Conservation (phyloP, 257 asterid species). For the Fraxinus americana region DNA sequence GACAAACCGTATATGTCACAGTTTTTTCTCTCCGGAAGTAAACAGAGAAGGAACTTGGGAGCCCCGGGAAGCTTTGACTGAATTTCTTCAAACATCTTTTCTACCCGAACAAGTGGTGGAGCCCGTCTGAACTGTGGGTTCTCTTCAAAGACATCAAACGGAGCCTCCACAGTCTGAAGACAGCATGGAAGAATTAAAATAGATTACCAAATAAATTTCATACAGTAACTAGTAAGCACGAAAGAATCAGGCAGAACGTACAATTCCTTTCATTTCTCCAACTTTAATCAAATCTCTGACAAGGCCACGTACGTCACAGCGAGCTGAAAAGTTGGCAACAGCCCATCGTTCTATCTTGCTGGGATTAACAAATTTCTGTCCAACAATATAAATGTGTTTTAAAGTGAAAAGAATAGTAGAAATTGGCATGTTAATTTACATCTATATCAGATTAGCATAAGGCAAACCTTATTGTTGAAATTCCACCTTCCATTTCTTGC, state of each 20-base stretch:
- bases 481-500: slow-evolving; percentile 92
- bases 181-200: not conserved
- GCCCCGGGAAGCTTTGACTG: slow-evolving; percentile 72
- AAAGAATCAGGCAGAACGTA: slow-evolving; percentile 38
- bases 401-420: not conserved
- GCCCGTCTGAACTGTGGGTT: slow-evolving; percentile 60
- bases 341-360: slow-evolving; percentile 83
- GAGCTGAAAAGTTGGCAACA: slow-evolving; percentile 85
- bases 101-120: slow-evolving; percentile 74
- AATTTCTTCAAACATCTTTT: slow-evolving; percentile 70
- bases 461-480: slow-evolving; percentile 69
- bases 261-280: slow-evolving; percentile 79
- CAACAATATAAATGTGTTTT: slow-evolving; percentile 7
- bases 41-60: slow-evolving; percentile 76
- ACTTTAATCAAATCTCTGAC: slow-evolving; percentile 63
- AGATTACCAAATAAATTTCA: not conserved
- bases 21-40: slow-evolving; percentile 82
- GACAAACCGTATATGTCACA: slow-evolving; percentile 78
- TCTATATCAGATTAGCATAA: slow-evolving; percentile 9
- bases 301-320: slow-evolving; percentile 66
- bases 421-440: not conserved
- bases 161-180: slow-evolving; percentile 62
- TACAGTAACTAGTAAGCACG: slow-evolving; percentile 4
- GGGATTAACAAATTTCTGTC: slow-evolving; percentile 65
- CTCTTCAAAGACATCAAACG: slow-evolving; percentile 72